These are phyloP conservation scores for Stemphylium beticola DNA, from an alignment of 2,329 filamentous ascomycete genomes.

Conservation along the genomic window DNA sequence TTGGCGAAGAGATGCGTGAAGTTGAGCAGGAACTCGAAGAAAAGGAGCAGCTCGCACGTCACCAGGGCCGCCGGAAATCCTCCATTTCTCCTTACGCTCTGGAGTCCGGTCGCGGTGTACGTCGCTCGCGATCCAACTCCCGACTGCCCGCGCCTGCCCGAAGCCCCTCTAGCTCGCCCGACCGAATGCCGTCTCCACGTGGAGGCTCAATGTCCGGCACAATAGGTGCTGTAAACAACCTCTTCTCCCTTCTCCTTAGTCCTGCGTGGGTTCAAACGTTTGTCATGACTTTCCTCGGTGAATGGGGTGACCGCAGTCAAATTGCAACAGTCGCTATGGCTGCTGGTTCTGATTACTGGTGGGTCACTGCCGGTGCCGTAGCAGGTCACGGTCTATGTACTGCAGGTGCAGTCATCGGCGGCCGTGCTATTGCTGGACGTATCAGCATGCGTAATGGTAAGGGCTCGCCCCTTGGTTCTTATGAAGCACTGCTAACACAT, in stretches of 20 bases:
- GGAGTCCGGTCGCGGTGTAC: conserved; percentile 74
- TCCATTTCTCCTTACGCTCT: conserved; percentile 77
- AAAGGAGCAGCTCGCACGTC: conserved; percentile 79
- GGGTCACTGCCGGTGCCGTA: conserved; percentile 90
- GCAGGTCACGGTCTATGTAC: conserved; percentile 90
- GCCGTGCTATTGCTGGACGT: conserved; percentile 86
- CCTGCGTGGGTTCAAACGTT: conserved; percentile 99
- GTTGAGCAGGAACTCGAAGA: conserved; percentile 93
- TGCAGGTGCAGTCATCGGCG: conserved; percentile 87
- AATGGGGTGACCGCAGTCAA: conserved; percentile 97
- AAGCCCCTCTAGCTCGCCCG: conserved; percentile 69
- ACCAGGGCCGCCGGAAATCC: conserved; percentile 67
- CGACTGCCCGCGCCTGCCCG: conserved; percentile 81
- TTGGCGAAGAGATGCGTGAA: conserved; percentile 96
- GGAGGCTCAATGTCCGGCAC: conserved; percentile 62
- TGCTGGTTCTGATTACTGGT: conserved; percentile 98
- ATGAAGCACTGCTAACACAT: conserved; percentile 29
- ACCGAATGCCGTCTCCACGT: conserved; percentile 52
- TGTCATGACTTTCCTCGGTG: conserved; percentile 97
- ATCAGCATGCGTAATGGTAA: conserved; percentile 96
- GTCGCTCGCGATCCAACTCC: conserved; percentile 75
- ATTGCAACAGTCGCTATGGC: conserved; percentile 99
- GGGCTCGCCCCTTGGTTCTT: conserved; percentile 49
- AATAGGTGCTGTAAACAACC: conserved; percentile 77
- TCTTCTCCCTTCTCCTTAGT: conserved; percentile 85